Percentiles rank a stretch among this genome's conserved stretches.
Conservation (phyloP, 225 moss, liverwort and hornwort genomes). For the Takakia lepidozioides region DNA sequence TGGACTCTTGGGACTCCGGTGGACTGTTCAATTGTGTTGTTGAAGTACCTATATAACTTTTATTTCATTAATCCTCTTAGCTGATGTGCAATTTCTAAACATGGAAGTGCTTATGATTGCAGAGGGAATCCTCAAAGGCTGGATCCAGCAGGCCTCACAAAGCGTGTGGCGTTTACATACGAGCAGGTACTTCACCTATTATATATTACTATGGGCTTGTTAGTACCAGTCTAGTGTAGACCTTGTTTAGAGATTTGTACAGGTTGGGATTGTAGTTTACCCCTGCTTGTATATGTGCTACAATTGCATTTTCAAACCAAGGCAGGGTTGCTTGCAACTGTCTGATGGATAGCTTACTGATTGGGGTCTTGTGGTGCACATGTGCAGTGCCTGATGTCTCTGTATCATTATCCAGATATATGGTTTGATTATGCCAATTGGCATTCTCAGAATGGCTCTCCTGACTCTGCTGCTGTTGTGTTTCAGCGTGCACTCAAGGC, state of each 20-base stretch:
- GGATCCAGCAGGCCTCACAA: conserved; percentile 68
- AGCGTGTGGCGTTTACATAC: conserved; percentile 88
- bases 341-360: conserved; percentile 16
- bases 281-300: neutral
- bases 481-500: conserved; percentile 83
- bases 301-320: neutral
- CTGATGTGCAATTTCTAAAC: no score
- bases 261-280: no score
- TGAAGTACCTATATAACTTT: conserved; percentile 8
- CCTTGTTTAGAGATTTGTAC: neutral
- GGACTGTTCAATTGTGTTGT: neutral
- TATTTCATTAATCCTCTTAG: neutral
- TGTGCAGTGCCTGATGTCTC: conserved; percentile 97
- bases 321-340: no score
- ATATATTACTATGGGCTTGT: neutral
- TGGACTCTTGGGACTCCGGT: neutral
- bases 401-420: conserved; percentile 98
- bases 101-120: conserved; percentile 9
- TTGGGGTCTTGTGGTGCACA: conserved; percentile 28
- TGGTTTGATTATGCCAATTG: conserved; percentile 98
- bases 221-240: neutral
- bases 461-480: conserved; percentile 67
- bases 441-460: conserved; percentile 83
- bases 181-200: conserved; percentile 87
- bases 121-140: conserved; percentile 93